Conservation (phyloP, 768 basidiomycete genomes). For the Piloderma croceum region DNA sequence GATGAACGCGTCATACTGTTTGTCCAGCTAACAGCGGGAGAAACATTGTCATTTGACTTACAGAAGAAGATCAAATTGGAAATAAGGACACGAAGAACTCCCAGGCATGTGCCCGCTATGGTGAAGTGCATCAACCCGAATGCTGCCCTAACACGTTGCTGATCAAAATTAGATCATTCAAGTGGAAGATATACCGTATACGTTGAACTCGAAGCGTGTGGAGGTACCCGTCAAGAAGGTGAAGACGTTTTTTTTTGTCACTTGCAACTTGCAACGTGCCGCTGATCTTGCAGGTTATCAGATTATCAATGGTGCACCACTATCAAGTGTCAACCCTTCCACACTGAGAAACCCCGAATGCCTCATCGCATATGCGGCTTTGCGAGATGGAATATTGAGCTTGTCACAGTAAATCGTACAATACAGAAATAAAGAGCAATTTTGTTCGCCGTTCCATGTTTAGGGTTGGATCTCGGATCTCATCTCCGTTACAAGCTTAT, state of each 20-base stretch:
- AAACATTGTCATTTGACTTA: constrained; percentile 44
- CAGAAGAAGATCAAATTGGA: constrained; percentile 54
- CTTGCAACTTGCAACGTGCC: constrained; percentile 14
- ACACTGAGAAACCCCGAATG: constrained; percentile 73
- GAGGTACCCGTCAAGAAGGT: constrained; percentile 78
- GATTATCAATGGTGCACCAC: constrained; percentile 76
- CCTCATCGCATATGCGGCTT: constrained; percentile 53
- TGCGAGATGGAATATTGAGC: no score
- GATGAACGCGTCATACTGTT: constrained; percentile 79
- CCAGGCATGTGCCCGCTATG: constrained; percentile 71
- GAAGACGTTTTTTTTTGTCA: constrained; percentile 12
- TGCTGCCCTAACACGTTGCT: constrained; percentile 17
- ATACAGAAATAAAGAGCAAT: no score
- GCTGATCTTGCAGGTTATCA: constrained; percentile 23
- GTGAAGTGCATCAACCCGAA: constrained; percentile 35
- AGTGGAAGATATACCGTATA: constrained; percentile 69
- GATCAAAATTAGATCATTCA: constrained; percentile 51
- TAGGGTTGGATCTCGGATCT: no score
- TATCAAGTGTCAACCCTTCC: constrained; percentile 61
- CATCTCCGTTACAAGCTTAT: no score
- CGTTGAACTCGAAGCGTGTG: constrained; percentile 75
- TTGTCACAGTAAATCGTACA: no score
- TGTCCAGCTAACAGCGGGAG: constrained; percentile 53
- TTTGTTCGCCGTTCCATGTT: no score
- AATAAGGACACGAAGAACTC: constrained; percentile 58